These are phyloP conservation scores for Lachnellula suecica DNA, from an alignment of 2,329 filamentous ascomycete species.

Conservation along the genomic window DNA sequence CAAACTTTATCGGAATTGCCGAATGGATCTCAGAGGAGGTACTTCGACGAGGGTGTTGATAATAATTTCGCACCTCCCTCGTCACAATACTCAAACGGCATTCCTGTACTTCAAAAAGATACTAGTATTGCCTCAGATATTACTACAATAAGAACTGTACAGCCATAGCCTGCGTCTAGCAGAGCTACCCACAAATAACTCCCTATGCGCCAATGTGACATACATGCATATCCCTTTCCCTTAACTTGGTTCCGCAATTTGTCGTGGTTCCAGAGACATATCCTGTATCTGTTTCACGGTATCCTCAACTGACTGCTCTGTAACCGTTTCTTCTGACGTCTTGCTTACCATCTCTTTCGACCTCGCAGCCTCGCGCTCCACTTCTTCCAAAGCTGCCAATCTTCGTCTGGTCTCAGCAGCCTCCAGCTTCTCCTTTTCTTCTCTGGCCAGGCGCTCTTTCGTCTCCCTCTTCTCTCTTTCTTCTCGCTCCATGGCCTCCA, in stretches of 20 bases:
- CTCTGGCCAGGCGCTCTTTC: constrained; percentile 28
- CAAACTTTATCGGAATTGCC: not conserved
- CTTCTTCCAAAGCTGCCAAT: constrained; percentile 27
- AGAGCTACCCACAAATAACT: constrained; percentile 10
- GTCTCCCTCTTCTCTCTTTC: constrained; percentile 44
- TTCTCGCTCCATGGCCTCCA: constrained; percentile 66
- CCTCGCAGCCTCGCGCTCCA: constrained; percentile 18
- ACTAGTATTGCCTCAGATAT: constrained; percentile 15
- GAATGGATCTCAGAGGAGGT: constrained; percentile 3
- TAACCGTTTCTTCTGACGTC: constrained; percentile 8
- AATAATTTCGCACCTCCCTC: constrained; percentile 5
- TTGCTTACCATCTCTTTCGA: constrained; percentile 15
- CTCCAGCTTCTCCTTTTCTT: constrained; percentile 29
- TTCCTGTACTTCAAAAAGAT: constrained; percentile 13
- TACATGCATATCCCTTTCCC: constrained; percentile 5
- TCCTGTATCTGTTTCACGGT: constrained; percentile 20
- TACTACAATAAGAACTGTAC: constrained; percentile 19
- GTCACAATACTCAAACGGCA: constrained; percentile 12
- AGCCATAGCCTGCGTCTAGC: constrained; percentile 17
- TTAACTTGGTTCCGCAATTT: constrained; percentile 12
- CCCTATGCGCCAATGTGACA: constrained; percentile 8
- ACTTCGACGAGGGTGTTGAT: constrained; percentile 10
- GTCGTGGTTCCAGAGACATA: constrained; percentile 23
- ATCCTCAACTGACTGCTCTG: constrained; percentile 16
- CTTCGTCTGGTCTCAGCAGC: constrained; percentile 30